Base-by-base conservation (phyloP, 805 yeast genomes). In the Helenozyma baotianmanensis region DNA sequence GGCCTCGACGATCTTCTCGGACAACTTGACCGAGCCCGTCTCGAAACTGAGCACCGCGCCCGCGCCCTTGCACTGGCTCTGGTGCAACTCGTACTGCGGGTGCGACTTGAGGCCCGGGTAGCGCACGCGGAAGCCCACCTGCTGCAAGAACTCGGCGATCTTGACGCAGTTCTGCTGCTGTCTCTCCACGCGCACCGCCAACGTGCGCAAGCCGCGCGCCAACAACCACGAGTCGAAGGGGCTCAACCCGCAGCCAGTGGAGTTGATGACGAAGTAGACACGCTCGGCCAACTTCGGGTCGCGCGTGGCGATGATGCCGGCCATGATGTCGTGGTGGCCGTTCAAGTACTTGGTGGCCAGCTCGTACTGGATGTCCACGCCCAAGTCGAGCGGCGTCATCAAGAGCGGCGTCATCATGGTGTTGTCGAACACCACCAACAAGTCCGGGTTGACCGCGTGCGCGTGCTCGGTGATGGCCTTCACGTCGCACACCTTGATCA, bases 311-410 rank as follows among this genome's bases (percentile, higher is more conserved):
- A 89, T 66, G 11, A 84, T 78, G 36, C 97, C 97, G 15, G 96
- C 96, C 97, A 89, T 89, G 49, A 89, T 76, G 57, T 90, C 97
- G 59, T 89, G 97, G 57, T 89, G 97, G 6, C 96, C 96, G 50
- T 88, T 83, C 47, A 89, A 68, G 54, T 85, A 89, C 60, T 89
- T 89, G 26, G 97, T 89, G 11, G 94, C 97, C 9, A 90, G 80
- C 56, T 89, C 97, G 57, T 89, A 90, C 36, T 85, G 95, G 36
- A 89, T 84, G 54, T 89, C 97, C 23, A 80, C 90, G 7, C 92
- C 94, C 45, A 83, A 73, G 47, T 84, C 86, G 44, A 89, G 68
- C 4, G 97, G 97, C 15, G 81, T 72, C 79, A 85, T 79, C 50
- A 81, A 70, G 40, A 89, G 60, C 9, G 97, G 97, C 18, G 95